Conservation (phyloP, 129 eudicot genomes). For the Tagetes patula region DNA sequence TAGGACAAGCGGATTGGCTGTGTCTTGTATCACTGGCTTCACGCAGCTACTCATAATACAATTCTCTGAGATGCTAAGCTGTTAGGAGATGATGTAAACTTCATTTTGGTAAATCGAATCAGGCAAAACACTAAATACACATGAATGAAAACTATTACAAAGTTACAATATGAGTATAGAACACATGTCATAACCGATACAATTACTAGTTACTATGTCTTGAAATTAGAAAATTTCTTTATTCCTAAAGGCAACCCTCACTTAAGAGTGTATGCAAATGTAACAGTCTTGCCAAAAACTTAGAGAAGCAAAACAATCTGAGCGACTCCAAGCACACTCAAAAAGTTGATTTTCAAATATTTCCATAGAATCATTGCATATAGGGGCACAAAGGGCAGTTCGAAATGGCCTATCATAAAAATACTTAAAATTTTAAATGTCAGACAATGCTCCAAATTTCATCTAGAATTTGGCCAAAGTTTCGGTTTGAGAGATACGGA, state of each 20-base stretch:
- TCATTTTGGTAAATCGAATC: background rate
- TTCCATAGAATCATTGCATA: background rate
- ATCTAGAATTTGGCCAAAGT: background rate
- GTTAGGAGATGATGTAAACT: constrained; percentile 18
- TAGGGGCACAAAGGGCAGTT: background rate
- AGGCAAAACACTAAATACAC: background rate
- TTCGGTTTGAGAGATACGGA: background rate
- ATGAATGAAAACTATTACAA: background rate
- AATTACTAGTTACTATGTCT: background rate
- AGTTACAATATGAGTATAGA: background rate
- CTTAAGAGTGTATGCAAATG: background rate
- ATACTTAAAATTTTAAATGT: background rate
- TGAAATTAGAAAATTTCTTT: background rate
- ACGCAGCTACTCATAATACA: constrained; percentile 89
- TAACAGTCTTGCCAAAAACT: background rate
- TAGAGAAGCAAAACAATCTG: background rate
- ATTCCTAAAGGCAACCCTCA: too few relatives aligned
- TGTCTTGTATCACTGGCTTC: constrained; percentile 50
- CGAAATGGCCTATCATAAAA: background rate
- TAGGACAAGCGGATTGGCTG: constrained; percentile 71
- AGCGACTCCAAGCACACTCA: background rate
- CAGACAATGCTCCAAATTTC: background rate
- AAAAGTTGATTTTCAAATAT: background rate
- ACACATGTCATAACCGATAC: background rate
- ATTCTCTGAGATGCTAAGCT: constrained; percentile 53